Percentiles rank a stretch among this genome's conserved stretches.
These are phyloP conservation scores for Leccinum angustisporum DNA, from an alignment of 1,284 basidiomycete species.

Conservation along the genomic window DNA sequence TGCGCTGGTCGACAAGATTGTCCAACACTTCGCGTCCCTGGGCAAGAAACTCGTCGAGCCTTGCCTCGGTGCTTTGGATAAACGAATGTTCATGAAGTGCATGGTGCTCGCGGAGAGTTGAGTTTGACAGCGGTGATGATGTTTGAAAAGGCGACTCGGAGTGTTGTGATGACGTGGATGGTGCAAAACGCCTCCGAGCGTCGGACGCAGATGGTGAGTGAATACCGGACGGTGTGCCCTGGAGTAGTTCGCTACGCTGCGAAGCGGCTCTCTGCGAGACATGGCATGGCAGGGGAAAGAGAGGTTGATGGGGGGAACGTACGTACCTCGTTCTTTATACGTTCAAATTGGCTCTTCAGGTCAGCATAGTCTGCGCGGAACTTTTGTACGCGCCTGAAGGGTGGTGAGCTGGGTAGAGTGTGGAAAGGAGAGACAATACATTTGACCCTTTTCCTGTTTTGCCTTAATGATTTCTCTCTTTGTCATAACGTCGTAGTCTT, in stretches of 20 bases:
- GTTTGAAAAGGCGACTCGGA: conserved; percentile 75
- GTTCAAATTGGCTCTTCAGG: conserved; percentile 69
- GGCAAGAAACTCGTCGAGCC: conserved; percentile 85
- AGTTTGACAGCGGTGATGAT: conserved; percentile 53
- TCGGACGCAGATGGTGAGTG: conserved; percentile 50
- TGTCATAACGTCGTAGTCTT: conserved; percentile 96
- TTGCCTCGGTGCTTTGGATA: conserved; percentile 75
- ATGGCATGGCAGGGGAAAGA: background rate
- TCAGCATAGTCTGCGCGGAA: conserved; percentile 76
- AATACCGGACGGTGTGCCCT: conserved; percentile 46
- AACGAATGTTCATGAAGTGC: conserved; percentile 87
- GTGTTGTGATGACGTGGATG: conserved; percentile 42
- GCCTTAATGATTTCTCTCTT: conserved; percentile 91
- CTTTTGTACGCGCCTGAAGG: conserved; percentile 75
- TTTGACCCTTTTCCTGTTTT: conserved; percentile 92
- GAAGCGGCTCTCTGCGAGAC: conserved; percentile 50
- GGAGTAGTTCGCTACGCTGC: conserved; percentile 63
- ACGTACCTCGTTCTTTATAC: conserved; percentile 53
- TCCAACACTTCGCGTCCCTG: conserved; percentile 89
- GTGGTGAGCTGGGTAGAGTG: conserved; percentile 4
- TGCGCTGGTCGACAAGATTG: conserved; percentile 87
- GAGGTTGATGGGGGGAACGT: background rate
- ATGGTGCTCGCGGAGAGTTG: conserved; percentile 65
- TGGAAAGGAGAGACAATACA: conserved; percentile 50
- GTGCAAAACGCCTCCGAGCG: conserved; percentile 57